Evolutionary conservation across 345 rosid genomes (phyloP).

Genomic region (Rhodamnia rubescens): DNA sequence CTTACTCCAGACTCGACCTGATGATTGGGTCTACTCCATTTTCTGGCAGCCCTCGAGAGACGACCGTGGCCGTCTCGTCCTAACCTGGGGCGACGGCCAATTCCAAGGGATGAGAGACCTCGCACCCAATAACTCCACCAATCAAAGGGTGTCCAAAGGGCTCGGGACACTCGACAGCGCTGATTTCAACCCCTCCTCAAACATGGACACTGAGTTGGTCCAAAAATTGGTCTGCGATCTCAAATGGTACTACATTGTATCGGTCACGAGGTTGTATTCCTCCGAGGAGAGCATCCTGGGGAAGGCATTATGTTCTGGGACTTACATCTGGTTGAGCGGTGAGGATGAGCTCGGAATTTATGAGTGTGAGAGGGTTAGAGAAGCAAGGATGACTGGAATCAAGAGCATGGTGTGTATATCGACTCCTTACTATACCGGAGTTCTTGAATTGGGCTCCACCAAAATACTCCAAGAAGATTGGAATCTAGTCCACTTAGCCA

Average conservation of each 20-base stretch:
- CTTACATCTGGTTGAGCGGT: conserved; percentile 28
- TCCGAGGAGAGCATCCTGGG: conserved; percentile 27
- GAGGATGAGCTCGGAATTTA: conserved; percentile 13
- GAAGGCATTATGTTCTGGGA: conserved; percentile 17
- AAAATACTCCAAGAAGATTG: conserved; percentile 22
- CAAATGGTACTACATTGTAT: conserved; percentile 36
- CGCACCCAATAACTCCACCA: neutral
- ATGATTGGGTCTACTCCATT: conserved; percentile 52
- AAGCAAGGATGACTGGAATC: conserved; percentile 38
- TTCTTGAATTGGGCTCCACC: conserved; percentile 49
- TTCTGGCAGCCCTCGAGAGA: conserved; percentile 44
- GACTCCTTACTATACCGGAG: conserved; percentile 18
- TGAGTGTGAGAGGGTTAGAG: conserved; percentile 35
- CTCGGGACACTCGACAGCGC: neutral
- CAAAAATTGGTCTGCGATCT: conserved; percentile 10
- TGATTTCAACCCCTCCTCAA: neutral
- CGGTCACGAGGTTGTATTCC: conserved; percentile 19
- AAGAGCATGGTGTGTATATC: conserved; percentile 35
- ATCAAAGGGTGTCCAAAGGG: neutral
- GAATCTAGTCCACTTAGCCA: conserved; percentile 22
- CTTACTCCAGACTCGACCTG: conserved; percentile 30
- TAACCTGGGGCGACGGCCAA: conserved; percentile 38
- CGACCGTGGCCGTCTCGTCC: conserved; percentile 11
- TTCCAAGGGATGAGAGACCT: conserved; percentile 18
- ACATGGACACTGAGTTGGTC: neutral